Evolutionary conservation across 2,329 filamentous ascomycete species (phyloP).

Genomic region (Calonectria crousiana): DNA sequence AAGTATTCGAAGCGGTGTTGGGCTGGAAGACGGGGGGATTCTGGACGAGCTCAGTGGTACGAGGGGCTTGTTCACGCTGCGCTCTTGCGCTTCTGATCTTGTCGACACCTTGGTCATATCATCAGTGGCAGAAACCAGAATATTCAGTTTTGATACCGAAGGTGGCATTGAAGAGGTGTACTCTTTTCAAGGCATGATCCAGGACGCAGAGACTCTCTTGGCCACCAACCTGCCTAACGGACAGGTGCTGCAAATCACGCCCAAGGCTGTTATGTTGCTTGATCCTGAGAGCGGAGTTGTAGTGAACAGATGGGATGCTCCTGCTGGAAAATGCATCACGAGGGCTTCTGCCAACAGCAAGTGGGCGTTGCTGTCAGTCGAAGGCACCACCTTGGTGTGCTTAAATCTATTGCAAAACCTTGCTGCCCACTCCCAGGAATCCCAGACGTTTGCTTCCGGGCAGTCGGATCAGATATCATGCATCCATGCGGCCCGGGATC

Average conservation of each 20-base stretch:
- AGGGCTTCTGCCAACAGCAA: constrained; percentile 80
- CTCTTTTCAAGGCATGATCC: constrained; percentile 76
- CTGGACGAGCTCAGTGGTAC: constrained; percentile 83
- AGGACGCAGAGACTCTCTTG: constrained; percentile 80
- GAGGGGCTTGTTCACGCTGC: constrained; percentile 78
- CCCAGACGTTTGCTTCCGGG: constrained; percentile 61
- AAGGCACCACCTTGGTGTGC: constrained; percentile 79
- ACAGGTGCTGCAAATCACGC: constrained; percentile 82
- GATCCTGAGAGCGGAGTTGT: constrained; percentile 69
- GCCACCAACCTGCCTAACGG: constrained; percentile 73
- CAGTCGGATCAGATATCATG: constrained; percentile 82
- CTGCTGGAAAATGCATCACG: constrained; percentile 72
- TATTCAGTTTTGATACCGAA: constrained; percentile 80
- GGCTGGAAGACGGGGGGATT: constrained; percentile 87
- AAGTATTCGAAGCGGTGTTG: constrained; percentile 93
- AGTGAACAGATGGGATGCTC: constrained; percentile 69
- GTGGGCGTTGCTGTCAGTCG: constrained; percentile 79
- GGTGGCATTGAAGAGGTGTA: constrained; percentile 90
- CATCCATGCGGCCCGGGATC: constrained; percentile 77
- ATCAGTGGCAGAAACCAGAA: constrained; percentile 84
- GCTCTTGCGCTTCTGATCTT: constrained; percentile 60
- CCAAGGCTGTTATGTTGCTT: constrained; percentile 70
- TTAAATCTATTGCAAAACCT: constrained; percentile 73
- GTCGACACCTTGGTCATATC: constrained; percentile 83
- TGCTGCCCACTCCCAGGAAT: constrained; percentile 68